Evolutionary conservation across 2,329 filamentous ascomycete genomes (phyloP).

Genomic region (Sclerotinia trifoliorum): DNA sequence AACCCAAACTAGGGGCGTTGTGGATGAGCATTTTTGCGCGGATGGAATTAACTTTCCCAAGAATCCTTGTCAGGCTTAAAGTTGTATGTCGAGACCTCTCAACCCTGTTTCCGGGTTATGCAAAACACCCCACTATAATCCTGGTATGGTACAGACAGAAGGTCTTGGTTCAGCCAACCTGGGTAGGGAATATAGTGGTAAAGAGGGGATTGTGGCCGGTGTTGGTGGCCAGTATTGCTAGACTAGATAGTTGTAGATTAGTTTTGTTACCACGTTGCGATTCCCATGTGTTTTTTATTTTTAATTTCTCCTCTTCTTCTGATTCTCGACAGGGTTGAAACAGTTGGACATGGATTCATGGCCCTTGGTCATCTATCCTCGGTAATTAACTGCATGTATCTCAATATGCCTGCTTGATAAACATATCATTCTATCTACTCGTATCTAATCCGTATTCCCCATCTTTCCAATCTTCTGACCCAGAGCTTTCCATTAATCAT

Average conservation of each 20-base stretch:
- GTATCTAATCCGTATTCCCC: slow-evolving; percentile 4
- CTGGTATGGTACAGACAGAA: slow-evolving; percentile 1
- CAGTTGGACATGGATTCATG: background rate
- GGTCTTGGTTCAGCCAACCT: slow-evolving; percentile 22
- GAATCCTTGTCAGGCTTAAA: slow-evolving; percentile 7
- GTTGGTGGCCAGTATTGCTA: too few relatives aligned
- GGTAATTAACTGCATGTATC: background rate
- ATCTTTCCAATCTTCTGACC: slow-evolving; percentile 17
- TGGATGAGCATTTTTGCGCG: slow-evolving; percentile 1
- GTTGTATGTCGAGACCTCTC: slow-evolving; percentile 3
- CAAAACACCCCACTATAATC: slow-evolving; percentile 21
- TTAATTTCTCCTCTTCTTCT: background rate
- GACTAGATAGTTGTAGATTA: slow-evolving; percentile 15
- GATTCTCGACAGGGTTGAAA: background rate
- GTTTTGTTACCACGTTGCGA: background rate
- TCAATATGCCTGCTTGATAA: background rate
- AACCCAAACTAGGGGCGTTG: background rate
- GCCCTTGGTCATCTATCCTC: background rate
- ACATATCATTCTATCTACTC: background rate
- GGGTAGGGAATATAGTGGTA: slow-evolving; percentile 3
- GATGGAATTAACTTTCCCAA: background rate
- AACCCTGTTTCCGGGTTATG: slow-evolving; percentile 18
- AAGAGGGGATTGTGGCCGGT: background rate
- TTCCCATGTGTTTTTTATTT: background rate
- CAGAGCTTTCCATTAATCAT: slow-evolving; percentile 5